Base-by-base conservation (phyloP, 139 green algal species). In the Tetradesmus obliquus region DNA sequence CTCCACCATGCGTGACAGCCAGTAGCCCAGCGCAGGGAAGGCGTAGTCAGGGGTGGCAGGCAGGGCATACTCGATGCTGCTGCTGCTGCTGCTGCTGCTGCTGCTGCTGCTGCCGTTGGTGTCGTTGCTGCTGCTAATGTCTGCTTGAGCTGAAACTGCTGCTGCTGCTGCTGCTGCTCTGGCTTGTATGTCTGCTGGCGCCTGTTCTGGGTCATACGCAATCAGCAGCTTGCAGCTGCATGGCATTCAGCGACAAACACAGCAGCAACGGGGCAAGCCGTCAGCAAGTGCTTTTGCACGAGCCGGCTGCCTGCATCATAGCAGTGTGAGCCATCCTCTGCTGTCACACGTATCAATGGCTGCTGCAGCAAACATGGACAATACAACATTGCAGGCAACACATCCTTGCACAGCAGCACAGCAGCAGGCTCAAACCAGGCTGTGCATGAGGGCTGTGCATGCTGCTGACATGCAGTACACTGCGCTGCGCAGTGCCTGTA, bases 21-120 rank as follows among this genome's bases (percentile, higher is more conserved):
- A 91, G 54, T 91, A 91, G 58, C 87, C 87, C 54, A 85, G 32
- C 54, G 13, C 13, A 24, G 87, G 87, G 24, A 91, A 91, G 3
- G 5, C 19, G 54, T 79, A 91, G 12, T 54, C 72, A 8, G 19
- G 4, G 17, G 45, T 24, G 19, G 32, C 54, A 86, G 81, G 54
- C 53, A 62, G 54, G 9, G 3, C 15, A 51, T 60, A 86, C 24
- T 32, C 32, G 32, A 5, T 86, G 81, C 51, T 86, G 51, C 81
- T 86, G 72, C 81, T 55, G 24, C 8, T 19, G 8, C 45, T 53
- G 81, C 15, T 32, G 1, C 81, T 10, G 81, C n/a, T 71, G 81
- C 81, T 86, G 54, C 53, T 24, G 53, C 53, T 51, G 5, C 19
- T 8, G 24, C 24, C 74, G 24, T 22, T 55, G 13, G 7, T 85